Evolutionary conservation across 2,329 filamentous ascomycete species (phyloP).

Genomic region (Zymoseptoria brevis): DNA sequence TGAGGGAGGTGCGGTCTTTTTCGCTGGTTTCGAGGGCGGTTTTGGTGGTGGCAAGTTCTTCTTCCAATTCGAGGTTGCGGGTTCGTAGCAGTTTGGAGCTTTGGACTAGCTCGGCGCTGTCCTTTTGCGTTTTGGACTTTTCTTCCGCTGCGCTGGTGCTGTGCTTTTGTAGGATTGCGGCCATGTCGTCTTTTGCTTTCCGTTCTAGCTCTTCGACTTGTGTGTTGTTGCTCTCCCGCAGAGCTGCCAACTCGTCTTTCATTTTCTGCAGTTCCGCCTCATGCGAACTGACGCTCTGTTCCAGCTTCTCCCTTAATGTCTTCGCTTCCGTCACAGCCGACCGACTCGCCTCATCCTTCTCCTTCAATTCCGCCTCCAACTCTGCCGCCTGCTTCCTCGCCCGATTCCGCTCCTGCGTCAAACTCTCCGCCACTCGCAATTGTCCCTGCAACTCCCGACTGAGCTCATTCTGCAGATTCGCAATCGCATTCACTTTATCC

Average conservation of each 20-base stretch:
- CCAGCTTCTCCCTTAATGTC: background rate
- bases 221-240: background rate
- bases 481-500: background rate
- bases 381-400: constrained; percentile 2
- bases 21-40: background rate
- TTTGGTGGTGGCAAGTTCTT: background rate
- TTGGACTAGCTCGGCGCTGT: background rate
- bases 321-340: background rate
- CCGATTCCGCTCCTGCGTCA: constrained; percentile 6
- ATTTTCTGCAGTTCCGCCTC: background rate
- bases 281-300: background rate
- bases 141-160: background rate
- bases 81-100: background rate
- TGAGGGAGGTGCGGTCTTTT: background rate
- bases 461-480: constrained; percentile 1
- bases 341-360: background rate
- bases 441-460: constrained; percentile 5
- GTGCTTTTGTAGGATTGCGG: background rate
- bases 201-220: background rate
- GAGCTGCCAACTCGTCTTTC: background rate
- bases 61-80: background rate
- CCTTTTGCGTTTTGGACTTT: background rate
- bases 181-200: background rate
- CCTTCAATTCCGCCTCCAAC: constrained; percentile 2
- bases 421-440: constrained; percentile 3